Evolutionary conservation across 2,329 filamentous ascomycete genomes (phyloP).

Genomic region (Pseudopithomyces chartarum): DNA sequence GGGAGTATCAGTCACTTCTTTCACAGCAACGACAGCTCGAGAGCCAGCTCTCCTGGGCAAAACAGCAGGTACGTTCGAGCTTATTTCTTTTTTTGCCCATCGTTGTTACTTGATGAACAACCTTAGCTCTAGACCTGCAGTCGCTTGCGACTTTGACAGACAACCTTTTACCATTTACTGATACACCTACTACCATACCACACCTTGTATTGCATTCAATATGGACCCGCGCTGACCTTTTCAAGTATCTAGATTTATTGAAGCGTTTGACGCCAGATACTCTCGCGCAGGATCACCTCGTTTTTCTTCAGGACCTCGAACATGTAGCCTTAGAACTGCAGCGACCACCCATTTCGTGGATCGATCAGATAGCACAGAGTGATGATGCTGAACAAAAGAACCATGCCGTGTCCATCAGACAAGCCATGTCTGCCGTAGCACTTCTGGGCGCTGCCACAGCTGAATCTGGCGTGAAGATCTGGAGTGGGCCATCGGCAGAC

Average conservation of each 20-base stretch:
- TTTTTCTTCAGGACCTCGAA: constrained; percentile 47
- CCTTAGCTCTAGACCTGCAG: constrained; percentile 60
- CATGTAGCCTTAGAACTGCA: constrained; percentile 36
- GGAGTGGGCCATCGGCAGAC: constrained; percentile 47
- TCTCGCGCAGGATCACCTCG: constrained; percentile 45
- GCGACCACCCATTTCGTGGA: constrained; percentile 34
- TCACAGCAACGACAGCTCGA: constrained; percentile 52
- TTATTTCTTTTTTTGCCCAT: constrained; percentile 4
- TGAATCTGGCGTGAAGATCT: constrained; percentile 44
- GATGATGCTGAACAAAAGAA: constrained; percentile 41
- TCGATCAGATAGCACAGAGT: constrained; percentile 40
- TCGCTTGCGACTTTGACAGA: constrained; percentile 52
- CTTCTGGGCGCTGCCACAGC: constrained; percentile 28
- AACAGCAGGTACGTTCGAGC: constrained; percentile 52
- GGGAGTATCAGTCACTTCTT: constrained; percentile 53
- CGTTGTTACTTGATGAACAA: constrained; percentile 49
- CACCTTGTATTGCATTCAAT: background rate
- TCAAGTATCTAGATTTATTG: constrained; percentile 46
- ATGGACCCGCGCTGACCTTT: background rate
- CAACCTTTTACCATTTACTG: constrained; percentile 51
- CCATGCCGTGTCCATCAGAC: constrained; percentile 39
- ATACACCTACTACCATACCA: constrained; percentile 17
- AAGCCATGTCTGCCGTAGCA: constrained; percentile 39
- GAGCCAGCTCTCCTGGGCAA: constrained; percentile 53
- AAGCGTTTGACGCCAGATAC: constrained; percentile 47